Evolutionary conservation across 1,284 basidiomycete genomes (phyloP).

Genomic region (Ceratobasidium sp.): DNA sequence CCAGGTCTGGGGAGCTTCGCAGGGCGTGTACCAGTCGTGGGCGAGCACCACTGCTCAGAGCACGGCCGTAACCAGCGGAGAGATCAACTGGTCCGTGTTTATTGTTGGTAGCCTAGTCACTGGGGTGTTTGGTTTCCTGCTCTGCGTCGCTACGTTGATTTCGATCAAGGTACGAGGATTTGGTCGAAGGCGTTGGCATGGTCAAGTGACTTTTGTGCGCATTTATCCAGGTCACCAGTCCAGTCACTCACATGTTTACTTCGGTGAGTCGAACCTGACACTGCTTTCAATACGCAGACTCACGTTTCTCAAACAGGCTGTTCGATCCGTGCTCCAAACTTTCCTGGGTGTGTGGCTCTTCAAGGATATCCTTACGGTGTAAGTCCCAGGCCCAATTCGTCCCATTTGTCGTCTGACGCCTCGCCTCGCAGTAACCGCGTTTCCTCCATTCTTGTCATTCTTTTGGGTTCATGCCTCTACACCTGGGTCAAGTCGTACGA

Average conservation of each 20-base stretch:
- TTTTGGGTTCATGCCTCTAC: constrained; percentile 74
- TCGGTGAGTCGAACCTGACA: constrained; percentile 32
- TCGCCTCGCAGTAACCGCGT: constrained; percentile 66
- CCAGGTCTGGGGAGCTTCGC: constrained; percentile 56
- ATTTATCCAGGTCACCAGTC: constrained; percentile 46
- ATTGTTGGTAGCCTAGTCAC: constrained; percentile 74
- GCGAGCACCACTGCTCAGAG: constrained; percentile 10
- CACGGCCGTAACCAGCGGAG: constrained; percentile 52
- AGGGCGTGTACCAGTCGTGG: constrained; percentile 46
- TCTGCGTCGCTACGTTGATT: constrained; percentile 67
- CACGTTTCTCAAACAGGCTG: constrained; percentile 24
- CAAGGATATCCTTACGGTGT: constrained; percentile 47
- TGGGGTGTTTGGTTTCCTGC: constrained; percentile 78
- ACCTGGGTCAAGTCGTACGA: constrained; percentile 73
- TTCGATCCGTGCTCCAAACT: constrained; percentile 48
- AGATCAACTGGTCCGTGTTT: constrained; percentile 69
- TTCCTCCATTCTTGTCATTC: constrained; percentile 71
- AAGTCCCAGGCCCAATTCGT: neutral
- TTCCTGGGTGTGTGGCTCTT: constrained; percentile 48
- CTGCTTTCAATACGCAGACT: neutral
- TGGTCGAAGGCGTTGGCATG: neutral
- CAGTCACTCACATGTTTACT: constrained; percentile 50
- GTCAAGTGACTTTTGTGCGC: neutral
- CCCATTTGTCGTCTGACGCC: neutral
- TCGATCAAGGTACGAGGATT: constrained; percentile 46